These are phyloP conservation scores for Penicillium sp. DNA, from an alignment of 2,329 filamentous ascomycete genomes.

Conservation along the genomic window DNA sequence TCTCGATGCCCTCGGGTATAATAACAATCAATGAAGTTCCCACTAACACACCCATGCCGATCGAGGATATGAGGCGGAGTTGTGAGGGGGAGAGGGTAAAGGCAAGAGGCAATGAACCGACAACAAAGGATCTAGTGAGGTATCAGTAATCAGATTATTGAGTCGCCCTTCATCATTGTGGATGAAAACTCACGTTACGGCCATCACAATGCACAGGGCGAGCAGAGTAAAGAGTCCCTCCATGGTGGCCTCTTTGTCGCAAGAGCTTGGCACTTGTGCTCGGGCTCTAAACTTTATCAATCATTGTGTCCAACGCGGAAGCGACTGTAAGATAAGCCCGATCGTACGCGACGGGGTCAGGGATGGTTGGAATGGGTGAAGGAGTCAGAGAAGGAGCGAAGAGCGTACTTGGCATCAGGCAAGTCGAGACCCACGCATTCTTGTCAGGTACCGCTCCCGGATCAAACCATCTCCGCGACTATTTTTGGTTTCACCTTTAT, in stretches of 20 bases:
- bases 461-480: slow-evolving; percentile 4
- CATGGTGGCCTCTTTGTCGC: slow-evolving; percentile 47
- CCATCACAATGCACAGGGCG: slow-evolving; percentile 65
- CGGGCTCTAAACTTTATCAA: slow-evolving; percentile 27
- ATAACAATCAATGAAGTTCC: slow-evolving; percentile 96
- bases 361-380: neutral
- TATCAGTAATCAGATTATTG: neutral
- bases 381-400: neutral
- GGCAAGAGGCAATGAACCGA: slow-evolving; percentile 85
- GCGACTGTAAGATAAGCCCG: neutral
- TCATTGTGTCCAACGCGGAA: neutral
- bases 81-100: slow-evolving; percentile 85
- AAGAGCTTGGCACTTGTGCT: slow-evolving; percentile 24
- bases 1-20: slow-evolving; percentile 94
- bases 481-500: neutral
- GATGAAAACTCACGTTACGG: slow-evolving; percentile 54
- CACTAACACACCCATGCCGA: slow-evolving; percentile 91
- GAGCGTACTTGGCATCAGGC: neutral
- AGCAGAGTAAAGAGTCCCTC: slow-evolving; percentile 67
- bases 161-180: neutral
- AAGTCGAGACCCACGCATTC: slow-evolving; percentile 3
- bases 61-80: slow-evolving; percentile 82
- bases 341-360: neutral
- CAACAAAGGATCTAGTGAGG: slow-evolving; percentile 78
- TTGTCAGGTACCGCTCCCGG: slow-evolving; percentile 4